phyloP scores from a whole-genome alignment of 352 stramenopile species.

The Phytophthora macrochlamydospora region DNA sequence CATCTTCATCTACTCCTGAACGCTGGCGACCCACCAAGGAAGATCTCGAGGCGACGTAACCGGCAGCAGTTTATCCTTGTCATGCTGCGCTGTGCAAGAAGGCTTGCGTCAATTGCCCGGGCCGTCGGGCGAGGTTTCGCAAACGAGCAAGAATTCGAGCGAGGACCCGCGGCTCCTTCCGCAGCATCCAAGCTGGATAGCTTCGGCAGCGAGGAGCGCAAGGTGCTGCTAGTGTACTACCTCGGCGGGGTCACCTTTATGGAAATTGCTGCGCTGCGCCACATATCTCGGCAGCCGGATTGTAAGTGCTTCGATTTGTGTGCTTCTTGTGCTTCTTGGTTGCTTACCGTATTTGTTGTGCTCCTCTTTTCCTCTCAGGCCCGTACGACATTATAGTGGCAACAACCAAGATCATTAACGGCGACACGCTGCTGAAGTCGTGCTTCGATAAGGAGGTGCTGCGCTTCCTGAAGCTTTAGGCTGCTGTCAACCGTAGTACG shows the following conservation, averaged over 20 bases:
- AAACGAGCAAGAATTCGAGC: conserved; percentile 45
- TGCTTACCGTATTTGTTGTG: conserved; percentile 14
- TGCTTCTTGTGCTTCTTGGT: not conserved
- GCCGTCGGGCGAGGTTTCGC: conserved; percentile 76
- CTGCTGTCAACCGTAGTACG: not conserved
- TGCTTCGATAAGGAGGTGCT: conserved; percentile 87
- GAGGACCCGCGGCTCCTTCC: conserved; percentile 36
- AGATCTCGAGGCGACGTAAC: too few species aligned
- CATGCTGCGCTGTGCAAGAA: conserved; percentile 60
- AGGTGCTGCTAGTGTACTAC: conserved; percentile 97
- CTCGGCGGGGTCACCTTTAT: conserved; percentile 96
- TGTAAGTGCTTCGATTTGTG: conserved; percentile 72
- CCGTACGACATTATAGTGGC: conserved; percentile 93
- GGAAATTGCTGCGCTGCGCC: conserved; percentile 96
- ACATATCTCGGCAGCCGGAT: conserved; percentile 90
- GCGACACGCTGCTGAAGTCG: conserved; percentile 85
- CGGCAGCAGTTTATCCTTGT: too few species aligned
- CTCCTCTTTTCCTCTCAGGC: conserved; percentile 34
- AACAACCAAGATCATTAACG: conserved; percentile 94
- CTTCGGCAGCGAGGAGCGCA: conserved; percentile 80
- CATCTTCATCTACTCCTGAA: conserved; percentile 18
- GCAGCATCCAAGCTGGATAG: conserved; percentile 62
- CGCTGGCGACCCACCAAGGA: too few species aligned
- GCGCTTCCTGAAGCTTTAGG: conserved; percentile 72
- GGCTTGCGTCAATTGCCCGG: conserved; percentile 85